Evolutionary conservation across 1,284 basidiomycete genomes (phyloP).

Genomic region (Puccinia triticina): DNA sequence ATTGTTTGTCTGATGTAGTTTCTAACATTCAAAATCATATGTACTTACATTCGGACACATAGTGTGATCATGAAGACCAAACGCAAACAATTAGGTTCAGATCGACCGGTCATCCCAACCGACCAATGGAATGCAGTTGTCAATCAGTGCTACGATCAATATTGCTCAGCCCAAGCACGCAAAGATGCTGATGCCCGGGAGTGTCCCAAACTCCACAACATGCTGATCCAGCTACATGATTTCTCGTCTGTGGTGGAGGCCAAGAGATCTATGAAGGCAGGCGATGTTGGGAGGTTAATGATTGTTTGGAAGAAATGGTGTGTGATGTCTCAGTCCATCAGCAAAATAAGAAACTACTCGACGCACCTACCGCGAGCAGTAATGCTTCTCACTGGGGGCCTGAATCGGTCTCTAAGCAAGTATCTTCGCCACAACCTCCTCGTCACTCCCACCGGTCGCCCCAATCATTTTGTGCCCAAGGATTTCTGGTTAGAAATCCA

Average conservation of each 20-base stretch:
- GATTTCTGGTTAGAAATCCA: slow-evolving; percentile 41
- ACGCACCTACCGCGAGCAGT: slow-evolving; percentile 19
- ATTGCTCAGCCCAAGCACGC: background rate
- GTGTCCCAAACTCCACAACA: slow-evolving; percentile 11
- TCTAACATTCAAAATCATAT: too few species aligned
- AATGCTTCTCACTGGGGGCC: background rate
- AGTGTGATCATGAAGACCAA: background rate
- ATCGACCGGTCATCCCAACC: background rate
- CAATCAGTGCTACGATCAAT: slow-evolving; percentile 27
- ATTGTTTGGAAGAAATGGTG: slow-evolving; percentile 38
- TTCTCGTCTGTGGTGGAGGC: slow-evolving; percentile 28
- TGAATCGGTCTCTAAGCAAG: slow-evolving; percentile 5
- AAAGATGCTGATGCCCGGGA: background rate
- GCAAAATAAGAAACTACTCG: slow-evolving; percentile 21
- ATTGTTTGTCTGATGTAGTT: background rate
- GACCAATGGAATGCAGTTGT: background rate
- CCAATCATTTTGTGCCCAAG: slow-evolving; percentile 23
- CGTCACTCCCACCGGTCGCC: slow-evolving; percentile 10
- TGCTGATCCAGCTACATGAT: slow-evolving; percentile 11
- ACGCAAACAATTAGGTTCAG: background rate
- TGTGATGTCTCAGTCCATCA: slow-evolving; percentile 28
- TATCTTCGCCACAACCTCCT: slow-evolving; percentile 10
- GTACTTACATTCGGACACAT: too few species aligned
- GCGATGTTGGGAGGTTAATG: slow-evolving; percentile 29
- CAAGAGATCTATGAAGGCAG: slow-evolving; percentile 22